A percentile compares a stretch with the other conserved stretches of the same genome.
Conservation (phyloP, 1,284 basidiomycete species). For the Coniferiporia weirii region DNA sequence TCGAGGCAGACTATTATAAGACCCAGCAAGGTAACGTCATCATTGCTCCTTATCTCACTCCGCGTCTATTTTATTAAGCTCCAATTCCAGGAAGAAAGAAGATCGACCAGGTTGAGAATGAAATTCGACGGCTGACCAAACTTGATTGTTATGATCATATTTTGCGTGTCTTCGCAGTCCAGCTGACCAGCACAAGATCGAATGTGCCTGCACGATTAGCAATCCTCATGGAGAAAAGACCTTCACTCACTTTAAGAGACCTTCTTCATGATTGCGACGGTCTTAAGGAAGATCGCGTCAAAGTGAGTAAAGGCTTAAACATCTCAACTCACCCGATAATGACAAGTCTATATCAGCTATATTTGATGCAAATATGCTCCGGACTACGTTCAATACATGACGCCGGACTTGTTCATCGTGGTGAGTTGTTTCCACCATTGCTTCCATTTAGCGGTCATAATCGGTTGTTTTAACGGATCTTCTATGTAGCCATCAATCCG, state of each 20-base stretch:
- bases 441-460: conserved; percentile 39
- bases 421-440: conserved; percentile 27
- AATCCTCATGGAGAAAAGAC: conserved; percentile 62
- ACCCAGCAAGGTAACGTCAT: conserved; percentile 50
- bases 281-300: conserved; percentile 61
- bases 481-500: conserved; percentile 44
- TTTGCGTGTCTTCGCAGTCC: conserved; percentile 57
- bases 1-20: conserved; percentile 61
- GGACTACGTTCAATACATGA: conserved; percentile 63
- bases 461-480: background rate
- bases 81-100: conserved; percentile 48
- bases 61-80: background rate
- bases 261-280: conserved; percentile 64
- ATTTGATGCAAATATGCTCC: conserved; percentile 61
- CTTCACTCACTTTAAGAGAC: conserved; percentile 57
- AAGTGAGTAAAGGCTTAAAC: conserved; percentile 33
- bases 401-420: conserved; percentile 58
- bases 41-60: background rate
- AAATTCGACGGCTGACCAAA: conserved; percentile 53
- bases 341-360: conserved; percentile 43
- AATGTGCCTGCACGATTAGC: conserved; percentile 47
- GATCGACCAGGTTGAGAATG: conserved; percentile 57
- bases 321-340: background rate
- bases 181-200: conserved; percentile 46
- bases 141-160: conserved; percentile 56